phyloP scores from a whole-genome alignment of 2,329 filamentous ascomycete species.

The Helicocarpus griseus region DNA sequence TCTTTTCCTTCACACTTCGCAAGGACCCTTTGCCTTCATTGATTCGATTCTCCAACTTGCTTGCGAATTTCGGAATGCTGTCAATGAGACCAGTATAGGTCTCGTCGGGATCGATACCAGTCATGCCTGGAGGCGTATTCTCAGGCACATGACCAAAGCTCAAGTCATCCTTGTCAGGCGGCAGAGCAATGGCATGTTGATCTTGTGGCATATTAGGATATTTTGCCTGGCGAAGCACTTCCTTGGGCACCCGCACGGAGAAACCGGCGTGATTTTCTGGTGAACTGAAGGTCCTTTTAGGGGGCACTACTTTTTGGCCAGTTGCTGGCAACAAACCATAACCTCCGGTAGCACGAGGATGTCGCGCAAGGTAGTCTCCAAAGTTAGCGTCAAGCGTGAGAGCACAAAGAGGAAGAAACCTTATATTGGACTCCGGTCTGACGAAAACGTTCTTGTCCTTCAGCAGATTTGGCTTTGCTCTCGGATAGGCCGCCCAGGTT shows the following conservation, averaged over 20 bases:
- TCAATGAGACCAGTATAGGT: background rate
- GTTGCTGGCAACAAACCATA: background rate
- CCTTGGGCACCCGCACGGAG: background rate
- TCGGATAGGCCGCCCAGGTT: conserved; percentile 4
- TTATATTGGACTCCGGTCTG: conserved; percentile 9
- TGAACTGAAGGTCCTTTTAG: background rate
- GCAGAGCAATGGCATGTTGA: background rate
- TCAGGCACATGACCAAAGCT: background rate
- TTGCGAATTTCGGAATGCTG: background rate
- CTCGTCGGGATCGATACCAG: background rate
- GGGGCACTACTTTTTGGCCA: background rate
- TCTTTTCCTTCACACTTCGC: background rate
- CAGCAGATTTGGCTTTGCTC: conserved; percentile 3
- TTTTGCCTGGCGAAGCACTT: background rate
- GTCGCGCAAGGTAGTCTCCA: conserved; percentile 2
- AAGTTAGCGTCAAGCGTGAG: conserved; percentile 25
- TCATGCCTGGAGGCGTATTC: background rate
- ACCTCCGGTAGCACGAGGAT: background rate
- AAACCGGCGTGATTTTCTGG: background rate
- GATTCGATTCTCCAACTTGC: background rate
- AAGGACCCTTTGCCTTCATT: background rate
- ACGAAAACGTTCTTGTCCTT: background rate
- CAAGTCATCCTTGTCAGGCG: background rate
- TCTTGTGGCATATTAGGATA: background rate
- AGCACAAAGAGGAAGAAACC: conserved; percentile 25